phyloP scores from a whole-genome alignment of 139 green algal species.

The Asterochloris erici region DNA sequence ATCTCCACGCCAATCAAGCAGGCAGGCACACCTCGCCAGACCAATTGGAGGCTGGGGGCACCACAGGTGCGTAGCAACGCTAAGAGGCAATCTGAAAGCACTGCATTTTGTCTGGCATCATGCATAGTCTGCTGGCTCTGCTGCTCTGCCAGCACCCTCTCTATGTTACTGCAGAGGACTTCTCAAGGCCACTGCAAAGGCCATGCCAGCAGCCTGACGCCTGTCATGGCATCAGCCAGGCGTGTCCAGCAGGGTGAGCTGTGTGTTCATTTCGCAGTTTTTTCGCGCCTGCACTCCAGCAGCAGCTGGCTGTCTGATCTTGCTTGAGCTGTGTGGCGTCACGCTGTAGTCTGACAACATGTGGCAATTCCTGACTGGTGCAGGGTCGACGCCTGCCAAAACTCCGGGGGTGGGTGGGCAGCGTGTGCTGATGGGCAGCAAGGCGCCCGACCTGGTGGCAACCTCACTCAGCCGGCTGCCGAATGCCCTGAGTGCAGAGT shows the following conservation, averaged over 20 bases:
- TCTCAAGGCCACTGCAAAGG: background rate
- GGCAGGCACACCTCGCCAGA: slow-evolving; percentile 2
- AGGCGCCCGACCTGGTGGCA: slow-evolving; percentile 5
- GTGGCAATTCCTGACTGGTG: background rate
- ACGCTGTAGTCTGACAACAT: background rate
- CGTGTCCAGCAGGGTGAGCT: background rate
- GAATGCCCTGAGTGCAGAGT: slow-evolving; percentile 24
- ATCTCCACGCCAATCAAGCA: slow-evolving; percentile 6
- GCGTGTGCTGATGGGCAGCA: background rate
- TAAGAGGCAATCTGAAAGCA: background rate
- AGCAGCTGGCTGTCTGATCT: background rate
- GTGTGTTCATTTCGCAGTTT: background rate
- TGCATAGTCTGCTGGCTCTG: too few species aligned
- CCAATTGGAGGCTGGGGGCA: slow-evolving; percentile 18
- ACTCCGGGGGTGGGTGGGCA: slow-evolving; percentile 1
- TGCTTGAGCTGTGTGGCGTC: background rate
- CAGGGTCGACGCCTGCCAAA: background rate
- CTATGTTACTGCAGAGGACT: slow-evolving; percentile 3
- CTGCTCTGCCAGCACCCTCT: too few species aligned
- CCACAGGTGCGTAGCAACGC: background rate
- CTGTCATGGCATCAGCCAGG: background rate
- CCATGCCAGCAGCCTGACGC: slow-evolving; percentile 5
- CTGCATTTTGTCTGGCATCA: too few species aligned
- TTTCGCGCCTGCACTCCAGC: too few species aligned
- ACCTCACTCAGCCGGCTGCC: slow-evolving; percentile 19